phyloP scores from a whole-genome alignment of 768 basidiomycete species.

The Rhodocollybia butyracea region DNA sequence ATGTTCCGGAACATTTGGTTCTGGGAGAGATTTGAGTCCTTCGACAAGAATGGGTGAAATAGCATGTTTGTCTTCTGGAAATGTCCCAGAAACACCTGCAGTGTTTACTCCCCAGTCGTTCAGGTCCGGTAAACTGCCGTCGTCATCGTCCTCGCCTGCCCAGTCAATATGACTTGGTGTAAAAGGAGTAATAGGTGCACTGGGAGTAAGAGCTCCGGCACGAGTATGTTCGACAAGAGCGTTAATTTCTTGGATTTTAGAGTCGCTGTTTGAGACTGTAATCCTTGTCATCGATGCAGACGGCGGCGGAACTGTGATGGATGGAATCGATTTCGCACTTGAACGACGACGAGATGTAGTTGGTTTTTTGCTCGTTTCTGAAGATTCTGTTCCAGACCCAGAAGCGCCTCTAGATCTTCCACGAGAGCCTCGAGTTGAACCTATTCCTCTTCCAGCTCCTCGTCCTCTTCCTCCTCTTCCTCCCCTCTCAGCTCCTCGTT shows the following conservation, averaged over 20 bases:
- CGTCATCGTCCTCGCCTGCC: constrained; percentile 87
- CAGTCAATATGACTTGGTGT: constrained; percentile 78
- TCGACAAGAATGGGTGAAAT: constrained; percentile 72
- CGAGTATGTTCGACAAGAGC: constrained; percentile 76
- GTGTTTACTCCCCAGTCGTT: constrained; percentile 81
- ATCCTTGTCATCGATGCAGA: not conserved
- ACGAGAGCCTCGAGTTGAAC: too few relatives aligned
- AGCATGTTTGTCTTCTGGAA: constrained; percentile 36
- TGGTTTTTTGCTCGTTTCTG: too few relatives aligned
- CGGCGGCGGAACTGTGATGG: constrained; percentile 56
- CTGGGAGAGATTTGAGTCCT: constrained; percentile 57
- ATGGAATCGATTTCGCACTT: constrained; percentile 26
- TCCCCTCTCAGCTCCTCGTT: constrained; percentile 26
- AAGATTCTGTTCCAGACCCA: too few relatives aligned
- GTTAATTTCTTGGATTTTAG: constrained; percentile 53
- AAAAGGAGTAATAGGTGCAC: constrained; percentile 59
- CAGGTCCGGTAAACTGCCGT: constrained; percentile 76
- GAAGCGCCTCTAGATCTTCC: too few relatives aligned
- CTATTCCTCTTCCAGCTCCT: constrained; percentile 30
- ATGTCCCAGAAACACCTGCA: constrained; percentile 15
- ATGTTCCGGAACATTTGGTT: constrained; percentile 27
- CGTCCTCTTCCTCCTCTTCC: constrained; percentile 18
- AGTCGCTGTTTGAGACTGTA: too few relatives aligned
- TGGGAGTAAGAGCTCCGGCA: constrained; percentile 67
- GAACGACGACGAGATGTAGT: constrained; percentile 48